Evolutionary conservation across 768 basidiomycete genomes (phyloP), one percentile per base, ranked within the genome.

Genomic region (Mycena rosella): DNA sequence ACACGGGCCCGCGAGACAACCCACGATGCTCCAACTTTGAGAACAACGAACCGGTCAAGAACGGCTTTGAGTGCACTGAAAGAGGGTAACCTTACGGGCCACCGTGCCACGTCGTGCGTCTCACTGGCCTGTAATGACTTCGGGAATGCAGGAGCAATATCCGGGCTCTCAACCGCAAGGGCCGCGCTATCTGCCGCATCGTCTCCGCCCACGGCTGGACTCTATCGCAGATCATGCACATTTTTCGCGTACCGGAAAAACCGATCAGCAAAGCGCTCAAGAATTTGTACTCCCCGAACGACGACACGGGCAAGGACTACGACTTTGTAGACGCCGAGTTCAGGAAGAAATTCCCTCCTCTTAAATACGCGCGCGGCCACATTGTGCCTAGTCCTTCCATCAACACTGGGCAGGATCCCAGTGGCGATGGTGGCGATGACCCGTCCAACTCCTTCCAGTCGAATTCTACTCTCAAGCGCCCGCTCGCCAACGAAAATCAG

Each of bases 181-280:
- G 55, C 2, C 63, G 63, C 15, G 63, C 63, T 8, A 64, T 64
- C 53, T 64, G 42, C 42, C 54, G 63, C 5, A 64, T 64, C 10
- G 44, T 57, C 17, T 26, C 26, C 30, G 32, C 38, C 6, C 62
- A 63, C 45, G 62, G 36, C 22, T 57, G 53, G 54, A 18, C n/a
- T 24, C 8, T 8, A 3, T 0, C 30, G 42, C 9, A 17, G 7
- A 57, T 64, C 8, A 6, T 1, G 20, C 1, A 27, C 4, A 64
- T 64, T 40, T 49, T 65, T 24, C 45, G 56, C n/a, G 40, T 38
- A 6, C 40, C n/a, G 5, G 9, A 7, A 8, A 44, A 53, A 15
- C 9, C n/a, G 17, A 36, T 53, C 10, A 2, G 18, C 1, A 24
- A 14, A 14, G 36, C 60, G 7, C 18, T 51, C 7, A 5, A 15